These are phyloP conservation scores for Mycosphaerella sp. DNA, from an alignment of 2,329 filamentous ascomycete species.

Conservation along the genomic window DNA sequence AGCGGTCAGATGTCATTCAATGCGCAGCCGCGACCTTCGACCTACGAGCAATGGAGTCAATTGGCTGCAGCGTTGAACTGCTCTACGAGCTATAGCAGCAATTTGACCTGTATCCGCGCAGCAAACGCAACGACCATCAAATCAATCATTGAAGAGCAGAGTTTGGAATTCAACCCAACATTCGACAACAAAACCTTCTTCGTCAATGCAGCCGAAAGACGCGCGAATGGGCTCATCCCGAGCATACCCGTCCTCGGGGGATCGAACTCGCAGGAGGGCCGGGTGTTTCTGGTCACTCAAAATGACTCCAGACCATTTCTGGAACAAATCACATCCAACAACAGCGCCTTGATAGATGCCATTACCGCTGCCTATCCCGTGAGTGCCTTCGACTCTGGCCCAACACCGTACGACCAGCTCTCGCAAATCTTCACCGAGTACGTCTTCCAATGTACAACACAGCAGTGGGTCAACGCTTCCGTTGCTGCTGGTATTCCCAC, in stretches of 20 bases:
- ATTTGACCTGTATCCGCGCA: conserved; percentile 30
- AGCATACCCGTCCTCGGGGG: conserved; percentile 34
- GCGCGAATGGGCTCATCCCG: conserved; percentile 31
- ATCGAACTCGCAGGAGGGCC: conserved; percentile 34
- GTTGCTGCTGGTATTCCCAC: conserved; percentile 30
- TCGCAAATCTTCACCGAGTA: conserved; percentile 20
- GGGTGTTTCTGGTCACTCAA: conserved; percentile 30
- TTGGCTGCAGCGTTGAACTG: conserved; percentile 28
- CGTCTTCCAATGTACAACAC: conserved; percentile 27
- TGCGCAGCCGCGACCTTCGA: conserved; percentile 12
- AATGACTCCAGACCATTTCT: conserved; percentile 26
- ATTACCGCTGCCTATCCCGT: conserved; percentile 30
- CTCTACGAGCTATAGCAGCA: conserved; percentile 23
- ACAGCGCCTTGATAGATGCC: conserved; percentile 20
- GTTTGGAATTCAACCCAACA: conserved; percentile 30
- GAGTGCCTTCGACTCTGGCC: conserved; percentile 15
- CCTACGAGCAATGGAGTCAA: conserved; percentile 24
- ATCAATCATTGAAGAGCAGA: conserved; percentile 28
- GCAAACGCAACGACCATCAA: conserved; percentile 32
- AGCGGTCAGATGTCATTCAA: conserved; percentile 31
- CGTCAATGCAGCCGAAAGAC: conserved; percentile 24
- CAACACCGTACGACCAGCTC: conserved; percentile 13
- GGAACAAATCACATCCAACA: conserved; percentile 16
- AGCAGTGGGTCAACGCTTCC: conserved; percentile 28
- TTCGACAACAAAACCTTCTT: conserved; percentile 34